phyloP scores from a whole-genome alignment of 352 stramenopile species.

The Phytopythium vexans region DNA sequence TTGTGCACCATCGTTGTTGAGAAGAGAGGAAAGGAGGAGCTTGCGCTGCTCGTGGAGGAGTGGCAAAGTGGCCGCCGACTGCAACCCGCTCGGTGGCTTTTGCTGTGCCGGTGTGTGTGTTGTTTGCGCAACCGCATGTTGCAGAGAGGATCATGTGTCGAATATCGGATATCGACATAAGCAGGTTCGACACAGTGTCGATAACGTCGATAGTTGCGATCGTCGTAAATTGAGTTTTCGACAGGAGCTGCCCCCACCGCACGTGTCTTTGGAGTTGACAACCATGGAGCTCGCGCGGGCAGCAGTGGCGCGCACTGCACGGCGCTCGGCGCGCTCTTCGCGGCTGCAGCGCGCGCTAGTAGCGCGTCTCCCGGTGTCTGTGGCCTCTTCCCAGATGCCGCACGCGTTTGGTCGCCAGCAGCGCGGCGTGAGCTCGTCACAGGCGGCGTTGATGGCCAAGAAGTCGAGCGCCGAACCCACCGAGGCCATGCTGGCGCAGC shows the following conservation, averaged over 20 bases:
- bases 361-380: too few relatives aligned
- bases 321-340: slow-evolving; percentile 7
- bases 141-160: not conserved
- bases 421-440: slow-evolving; percentile 14
- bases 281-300: not conserved
- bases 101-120: too few relatives aligned
- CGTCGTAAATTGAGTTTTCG: not conserved
- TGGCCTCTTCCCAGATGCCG: not conserved
- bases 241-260: not conserved
- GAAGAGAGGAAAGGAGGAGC: not conserved
- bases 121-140: not conserved
- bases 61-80: not conserved
- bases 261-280: too few relatives aligned
- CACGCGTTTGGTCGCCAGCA: not conserved
- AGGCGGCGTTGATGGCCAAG: slow-evolving; percentile 7
- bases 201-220: not conserved
- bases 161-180: too few relatives aligned
- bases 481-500: slow-evolving; percentile 58
- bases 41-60: not conserved
- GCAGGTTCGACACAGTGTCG: too few relatives aligned
- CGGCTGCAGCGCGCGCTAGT: not conserved
- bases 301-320: not conserved
- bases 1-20: slow-evolving; percentile 36
- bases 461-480: slow-evolving; percentile 33
- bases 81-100: too few relatives aligned